Percentiles rank a stretch among this genome's conserved stretches.
Conservation (phyloP, 2,329 filamentous ascomycete species). For the Ophiostoma populinum region DNA sequence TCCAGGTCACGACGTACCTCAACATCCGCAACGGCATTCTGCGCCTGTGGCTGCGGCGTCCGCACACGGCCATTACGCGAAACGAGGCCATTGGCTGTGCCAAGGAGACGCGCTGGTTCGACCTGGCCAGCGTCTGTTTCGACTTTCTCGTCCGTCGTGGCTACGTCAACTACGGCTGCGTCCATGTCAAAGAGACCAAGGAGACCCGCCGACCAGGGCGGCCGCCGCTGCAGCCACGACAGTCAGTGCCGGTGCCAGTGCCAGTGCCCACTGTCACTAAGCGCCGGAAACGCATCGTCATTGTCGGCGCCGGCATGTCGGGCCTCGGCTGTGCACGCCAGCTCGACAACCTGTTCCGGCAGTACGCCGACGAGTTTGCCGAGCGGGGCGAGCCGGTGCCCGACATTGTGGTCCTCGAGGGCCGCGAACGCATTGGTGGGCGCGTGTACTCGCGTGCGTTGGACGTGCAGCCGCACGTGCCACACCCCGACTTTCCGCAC, state of each 20-base stretch:
- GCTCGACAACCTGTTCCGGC: constrained; percentile 66
- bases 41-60: constrained; percentile 75
- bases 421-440: constrained; percentile 71
- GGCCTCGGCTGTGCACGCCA: constrained; percentile 86
- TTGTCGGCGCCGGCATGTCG: constrained; percentile 88
- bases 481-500: neutral
- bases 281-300: constrained; percentile 54
- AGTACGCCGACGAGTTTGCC: constrained; percentile 54
- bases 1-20: constrained; percentile 85
- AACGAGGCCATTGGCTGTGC: constrained; percentile 85
- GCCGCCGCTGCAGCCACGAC: constrained; percentile 6
- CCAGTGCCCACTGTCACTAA: too few species aligned
- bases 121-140: constrained; percentile 72
- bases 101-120: constrained; percentile 74
- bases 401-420: constrained; percentile 68
- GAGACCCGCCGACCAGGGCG: neutral
- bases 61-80: constrained; percentile 61
- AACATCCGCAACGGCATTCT: constrained; percentile 94
- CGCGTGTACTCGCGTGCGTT: constrained; percentile 74
- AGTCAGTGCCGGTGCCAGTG: too few species aligned
- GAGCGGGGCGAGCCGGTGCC: constrained; percentile 51
- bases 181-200: constrained; percentile 27
- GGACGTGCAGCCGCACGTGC: constrained; percentile 31
- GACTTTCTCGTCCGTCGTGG: constrained; percentile 83
- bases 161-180: constrained; percentile 93